phyloP scores from a whole-genome alignment of 2,329 filamentous ascomycete species.

The Myriangium duriaei region DNA sequence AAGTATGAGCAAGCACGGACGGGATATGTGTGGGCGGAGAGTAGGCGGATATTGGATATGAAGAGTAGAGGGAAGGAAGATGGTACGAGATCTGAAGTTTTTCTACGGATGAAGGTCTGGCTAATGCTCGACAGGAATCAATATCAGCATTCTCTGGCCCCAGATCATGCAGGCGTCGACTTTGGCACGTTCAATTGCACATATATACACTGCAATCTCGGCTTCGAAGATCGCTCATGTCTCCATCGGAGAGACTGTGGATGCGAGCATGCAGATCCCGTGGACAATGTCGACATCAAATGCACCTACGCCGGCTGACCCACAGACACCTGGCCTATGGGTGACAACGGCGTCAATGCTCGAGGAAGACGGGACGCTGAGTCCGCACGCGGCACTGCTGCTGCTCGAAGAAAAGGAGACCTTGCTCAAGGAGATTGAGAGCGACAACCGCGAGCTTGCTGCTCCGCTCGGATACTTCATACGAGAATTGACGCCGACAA shows the following conservation, averaged over 20 bases:
- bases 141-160: slow-evolving; percentile 55
- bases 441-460: slow-evolving; percentile 63
- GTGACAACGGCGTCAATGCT: slow-evolving; percentile 73
- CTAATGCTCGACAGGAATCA: slow-evolving; percentile 26
- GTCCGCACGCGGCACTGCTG: slow-evolving; percentile 76
- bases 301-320: slow-evolving; percentile 55
- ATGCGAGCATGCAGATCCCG: slow-evolving; percentile 51
- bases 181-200: slow-evolving; percentile 68
- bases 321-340: slow-evolving; percentile 64
- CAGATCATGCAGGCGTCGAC: slow-evolving; percentile 61
- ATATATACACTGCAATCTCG: slow-evolving; percentile 69
- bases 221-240: slow-evolving; percentile 77
- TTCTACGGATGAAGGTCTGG: not conserved
- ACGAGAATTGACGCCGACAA: slow-evolving; percentile 46
- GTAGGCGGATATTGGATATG: slow-evolving; percentile 65
- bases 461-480: slow-evolving; percentile 64
- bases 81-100: slow-evolving; percentile 5
- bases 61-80: slow-evolving; percentile 60
- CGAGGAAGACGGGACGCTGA: slow-evolving; percentile 55
- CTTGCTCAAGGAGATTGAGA: slow-evolving; percentile 55
- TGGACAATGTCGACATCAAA: slow-evolving; percentile 56
- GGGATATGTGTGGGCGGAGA: slow-evolving; percentile 85
- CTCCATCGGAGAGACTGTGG: slow-evolving; percentile 53
- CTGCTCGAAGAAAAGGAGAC: slow-evolving; percentile 73
- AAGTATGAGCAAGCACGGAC: slow-evolving; percentile 85